These are phyloP conservation scores for Chimonanthus praecox DNA, from an alignment of 164 flowering plant species.

Conservation along the genomic window DNA sequence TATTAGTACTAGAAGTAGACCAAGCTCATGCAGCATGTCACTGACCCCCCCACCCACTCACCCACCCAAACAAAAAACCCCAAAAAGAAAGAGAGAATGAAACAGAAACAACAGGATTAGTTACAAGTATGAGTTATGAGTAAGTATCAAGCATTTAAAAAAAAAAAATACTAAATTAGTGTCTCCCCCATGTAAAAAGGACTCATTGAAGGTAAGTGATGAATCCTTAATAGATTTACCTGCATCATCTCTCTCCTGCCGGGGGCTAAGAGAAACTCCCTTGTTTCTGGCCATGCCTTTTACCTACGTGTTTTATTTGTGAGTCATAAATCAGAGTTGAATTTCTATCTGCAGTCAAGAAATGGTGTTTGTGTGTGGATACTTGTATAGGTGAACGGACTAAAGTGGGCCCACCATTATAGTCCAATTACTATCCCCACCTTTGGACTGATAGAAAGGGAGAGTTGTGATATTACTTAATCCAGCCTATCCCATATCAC, in stretches of 20 bases:
- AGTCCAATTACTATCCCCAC: no score
- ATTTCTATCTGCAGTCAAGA: neutral
- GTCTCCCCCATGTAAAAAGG: neutral
- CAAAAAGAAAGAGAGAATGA: no score
- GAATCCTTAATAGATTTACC: slow-evolving; percentile 30
- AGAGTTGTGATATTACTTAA: no score
- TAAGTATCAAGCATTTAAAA: no score
- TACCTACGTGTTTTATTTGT: slow-evolving; percentile 35
- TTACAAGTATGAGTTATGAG: no score
- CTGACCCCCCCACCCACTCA: neutral
- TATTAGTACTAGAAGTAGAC: neutral
- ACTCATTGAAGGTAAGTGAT: neutral
- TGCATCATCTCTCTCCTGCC: slow-evolving; percentile 76
- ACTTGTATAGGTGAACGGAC: no score
- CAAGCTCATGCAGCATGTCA: neutral
- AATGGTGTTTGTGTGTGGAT: neutral
- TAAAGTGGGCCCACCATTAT: no score
- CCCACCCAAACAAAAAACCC: neutral
- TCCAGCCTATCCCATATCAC: no score
- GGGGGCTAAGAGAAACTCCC: slow-evolving; percentile 44
- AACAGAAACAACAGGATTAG: no score
- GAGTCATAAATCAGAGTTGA: neutral
- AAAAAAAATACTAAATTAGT: no score
- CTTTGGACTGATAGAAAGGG: no score
- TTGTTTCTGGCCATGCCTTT: slow-evolving; percentile 94